Evolutionary conservation across 257 asterid species (phyloP), one percentile per base, ranked within the genome.

Genomic region (Solanum chmielewskii): DNA sequence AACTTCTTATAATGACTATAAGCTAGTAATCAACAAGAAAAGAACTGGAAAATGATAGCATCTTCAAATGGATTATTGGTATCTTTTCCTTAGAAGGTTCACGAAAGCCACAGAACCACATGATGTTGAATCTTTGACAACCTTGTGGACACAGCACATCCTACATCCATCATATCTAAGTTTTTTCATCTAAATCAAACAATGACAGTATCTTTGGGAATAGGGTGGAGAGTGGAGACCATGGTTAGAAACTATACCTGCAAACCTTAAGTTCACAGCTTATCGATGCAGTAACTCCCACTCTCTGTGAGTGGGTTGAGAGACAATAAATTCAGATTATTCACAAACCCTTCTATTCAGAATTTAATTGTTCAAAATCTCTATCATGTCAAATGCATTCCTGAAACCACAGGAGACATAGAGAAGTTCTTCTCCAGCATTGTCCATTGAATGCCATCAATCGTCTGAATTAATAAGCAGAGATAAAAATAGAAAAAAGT

Each of bases 11-110:
- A 27, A 41, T 39, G 69, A 82, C 33, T 49, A 84, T 20, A 49
- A 88, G 70, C 86, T 80, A 87, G 18, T 52, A 76, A 83, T 69
- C 59, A 74, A 60, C 78, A 83, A 85, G 83, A 41, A 85, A n/a
- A 75, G 84, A 86, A 42, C 68, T 64, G 35, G 86, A 64, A 20
- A 47, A 47, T 6, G 11, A 13, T 15, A 42, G 70, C 83, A 81
- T 31, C 70, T 49, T 81, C 66, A 29, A 80, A 80, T 27, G 84
- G 11, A 47, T 29, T 80, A 47, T 47, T 80, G 66, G 84, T 45
- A 78, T 42, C n/a, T 27, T 78, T 45, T 45, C 64, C 66, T 78
- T 78, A 27, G 25, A 78, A 45, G 84, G 66, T 80, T 45, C 70
- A 81, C 6, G 29, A 49, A 52, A 81, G 44, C 70, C 69, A 31